These are phyloP conservation scores for Prillingera fragicola DNA, from an alignment of 1,284 basidiomycete genomes.

Conservation along the genomic window DNA sequence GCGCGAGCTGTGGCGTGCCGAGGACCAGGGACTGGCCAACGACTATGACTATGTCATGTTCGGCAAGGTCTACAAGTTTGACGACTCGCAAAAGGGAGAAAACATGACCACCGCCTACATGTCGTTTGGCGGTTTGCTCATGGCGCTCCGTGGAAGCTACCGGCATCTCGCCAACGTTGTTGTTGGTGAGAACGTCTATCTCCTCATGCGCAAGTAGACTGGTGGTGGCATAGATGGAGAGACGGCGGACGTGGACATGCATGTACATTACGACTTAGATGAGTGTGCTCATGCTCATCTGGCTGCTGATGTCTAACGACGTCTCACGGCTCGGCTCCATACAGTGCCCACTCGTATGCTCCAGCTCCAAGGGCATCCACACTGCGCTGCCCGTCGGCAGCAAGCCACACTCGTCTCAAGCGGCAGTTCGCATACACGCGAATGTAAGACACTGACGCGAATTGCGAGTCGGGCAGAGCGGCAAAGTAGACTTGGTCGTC, in stretches of 20 bases:
- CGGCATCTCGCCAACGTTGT: conserved; percentile 89
- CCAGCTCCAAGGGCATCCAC: conserved; percentile 3
- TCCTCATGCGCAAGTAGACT: conserved; percentile 74
- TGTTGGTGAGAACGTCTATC: conserved; percentile 85
- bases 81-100: conserved; percentile 64
- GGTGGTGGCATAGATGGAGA: neutral
- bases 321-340: too few relatives aligned
- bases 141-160: conserved; percentile 89
- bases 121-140: conserved; percentile 92
- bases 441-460: conserved; percentile 63
- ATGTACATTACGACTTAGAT: too few relatives aligned
- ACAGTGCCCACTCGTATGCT: conserved; percentile 10
- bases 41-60: conserved; percentile 99
- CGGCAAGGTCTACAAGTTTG: conserved; percentile 98
- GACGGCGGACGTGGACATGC: neutral
- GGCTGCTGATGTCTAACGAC: too few relatives aligned
- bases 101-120: conserved; percentile 71
- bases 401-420: conserved; percentile 70
- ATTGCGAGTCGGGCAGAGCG: conserved; percentile 55
- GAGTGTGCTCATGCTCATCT: too few relatives aligned
- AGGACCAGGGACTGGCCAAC: conserved; percentile 79
- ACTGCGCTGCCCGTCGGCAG: neutral
- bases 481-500: too few relatives aligned
- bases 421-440: conserved; percentile 77
- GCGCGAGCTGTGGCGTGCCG: conserved; percentile 73